Percentiles rank a stretch among this genome's conserved stretches.
Conservation (phyloP, 495 filamentous ascomycete genomes). For the Penicillium herquei region DNA sequence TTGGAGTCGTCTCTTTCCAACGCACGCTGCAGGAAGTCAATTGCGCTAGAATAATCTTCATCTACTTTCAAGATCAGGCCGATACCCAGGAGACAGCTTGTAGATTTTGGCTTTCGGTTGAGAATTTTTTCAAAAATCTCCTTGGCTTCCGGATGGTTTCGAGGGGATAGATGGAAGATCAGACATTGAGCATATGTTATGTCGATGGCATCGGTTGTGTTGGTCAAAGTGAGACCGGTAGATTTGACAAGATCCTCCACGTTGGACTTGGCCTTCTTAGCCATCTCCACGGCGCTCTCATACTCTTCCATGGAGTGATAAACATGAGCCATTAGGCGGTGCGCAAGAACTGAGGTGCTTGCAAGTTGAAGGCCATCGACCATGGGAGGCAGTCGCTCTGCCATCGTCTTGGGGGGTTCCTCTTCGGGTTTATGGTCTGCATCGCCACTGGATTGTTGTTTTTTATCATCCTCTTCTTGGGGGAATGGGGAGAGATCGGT, state of each 20-base stretch:
- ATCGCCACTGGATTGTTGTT: slow-evolving; percentile 29
- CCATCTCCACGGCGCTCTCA: slow-evolving; percentile 75
- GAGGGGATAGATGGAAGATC: slow-evolving; percentile 83
- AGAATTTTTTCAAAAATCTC: slow-evolving; percentile 77
- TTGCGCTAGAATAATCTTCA: slow-evolving; percentile 76
- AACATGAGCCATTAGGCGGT: slow-evolving; percentile 80
- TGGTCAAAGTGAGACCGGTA: slow-evolving; percentile 63
- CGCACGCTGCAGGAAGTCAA: slow-evolving; percentile 74
- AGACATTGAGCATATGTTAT: slow-evolving; percentile 77
- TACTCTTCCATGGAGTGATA: slow-evolving; percentile 85
- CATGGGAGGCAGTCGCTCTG: slow-evolving; percentile 76
- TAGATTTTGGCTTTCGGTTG: slow-evolving; percentile 65
- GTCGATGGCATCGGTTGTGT: slow-evolving; percentile 70
- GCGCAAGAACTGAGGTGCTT: slow-evolving; percentile 73
- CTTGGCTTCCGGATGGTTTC: slow-evolving; percentile 85
- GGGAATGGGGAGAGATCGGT: slow-evolving; percentile 85
- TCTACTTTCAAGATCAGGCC: slow-evolving; percentile 91
- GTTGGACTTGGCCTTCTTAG: slow-evolving; percentile 66
- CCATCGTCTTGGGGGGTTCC: slow-evolving; percentile 35
- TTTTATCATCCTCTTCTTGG: slow-evolving; percentile 26
- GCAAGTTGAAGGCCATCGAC: slow-evolving; percentile 72
- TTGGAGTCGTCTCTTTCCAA: slow-evolving; percentile 67
- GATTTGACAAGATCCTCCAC: slow-evolving; percentile 57
- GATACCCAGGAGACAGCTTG: slow-evolving; percentile 80
- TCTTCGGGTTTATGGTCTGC: slow-evolving; percentile 20